Base-by-base conservation (phyloP, 2,329 filamentous ascomycete genomes). In the Colletotrichum sp. region DNA sequence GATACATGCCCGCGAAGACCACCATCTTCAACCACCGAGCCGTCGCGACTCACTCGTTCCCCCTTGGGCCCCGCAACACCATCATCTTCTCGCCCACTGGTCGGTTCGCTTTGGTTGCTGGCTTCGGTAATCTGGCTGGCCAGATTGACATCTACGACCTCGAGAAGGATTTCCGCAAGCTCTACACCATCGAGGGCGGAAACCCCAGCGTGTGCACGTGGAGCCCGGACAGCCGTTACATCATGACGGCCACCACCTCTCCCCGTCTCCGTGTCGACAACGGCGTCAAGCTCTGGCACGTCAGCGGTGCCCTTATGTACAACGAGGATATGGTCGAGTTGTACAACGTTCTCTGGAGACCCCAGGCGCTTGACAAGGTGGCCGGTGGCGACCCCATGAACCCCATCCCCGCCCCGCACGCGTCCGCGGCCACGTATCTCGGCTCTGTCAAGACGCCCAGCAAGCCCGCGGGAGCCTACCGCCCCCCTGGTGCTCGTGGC, bases 1-100 rank as follows among this genome's bases (percentile, higher is more conserved):
- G 97, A 77, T 99, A 95, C 86, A 99, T 98, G 96, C 97, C 97
- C n/a, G 95, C 97, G 72, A 99, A 99, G 90, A 97, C 96, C 5
- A 98, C 96, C 80, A 97, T 99, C 80, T 99, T 99, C 91, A 98
- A 98, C 85, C 92, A 94, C 81, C 93, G 95, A 78, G 97, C 95
- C 77, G 91, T 96, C 75, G 90, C 94, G 24, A 94, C 94, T 74
- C 95, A 98, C 86, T 95, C 91, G 76, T 98, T 99, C 86, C 92
- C 95, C 68, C 90, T 98, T 69, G 94, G 90, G 5, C 97, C 97
- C 15, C 94, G 97, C 82, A 99, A 99, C 87, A 99, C 96, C 68
- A 97, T 99, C 82, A 90, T 93, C 68, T 99, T 98, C 87, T 99
- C 96, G 15, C 96, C 97, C 18, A 96, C 95, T 78, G 96, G 96